Evolutionary conservation across 306 rosid genomes (phyloP), one percentile per base, ranked within the genome.

Genomic region (Glycine latifolia): DNA sequence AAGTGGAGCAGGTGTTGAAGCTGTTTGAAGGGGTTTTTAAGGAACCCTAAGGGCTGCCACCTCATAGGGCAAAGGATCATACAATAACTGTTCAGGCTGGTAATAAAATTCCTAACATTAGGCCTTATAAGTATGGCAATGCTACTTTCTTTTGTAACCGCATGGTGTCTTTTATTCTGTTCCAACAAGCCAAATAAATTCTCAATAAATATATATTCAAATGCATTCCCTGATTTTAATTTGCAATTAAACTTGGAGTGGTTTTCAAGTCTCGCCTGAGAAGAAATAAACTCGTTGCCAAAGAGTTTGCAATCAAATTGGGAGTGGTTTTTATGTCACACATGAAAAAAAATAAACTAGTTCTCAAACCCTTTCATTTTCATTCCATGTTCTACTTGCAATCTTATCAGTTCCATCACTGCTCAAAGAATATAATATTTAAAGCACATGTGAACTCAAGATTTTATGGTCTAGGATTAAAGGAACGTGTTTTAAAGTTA

Each of bases 101-200:
- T n/a, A n/a, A n/a, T n/a, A n/a, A n/a, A n/a, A n/a, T n/a, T n/a
- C n/a, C n/a, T n/a, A n/a, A n/a, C n/a, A n/a, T n/a, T n/a, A n/a
- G n/a, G n/a, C n/a, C n/a, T n/a, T n/a, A n/a, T n/a, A n/a, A n/a
- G 99, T 91, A 93, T 75, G 97, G 35, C 62, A 31, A 77, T 81
- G 11, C 52, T 77, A 13, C 20, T 20, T 20, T 20, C 1, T 20
- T 20, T 20, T 20, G 1, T 20, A 71, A 59, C 5, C 37, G 20
- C 65, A 15, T 55, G 7, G 61, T 59, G 20, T 81, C 58, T 61
- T 35, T 75, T 50, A 54, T 65, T 55, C 35, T 69, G 20, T 74
- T 56, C 67, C 20, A 31, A 20, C 20, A 20, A 26, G 52, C 75
- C 43, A 46, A 67, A 67, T 41, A 46, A 67, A 67, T 41, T 75